Conservation (phyloP, 1,139 yeast species). For the Nakaseomyces delphensis region DNA sequence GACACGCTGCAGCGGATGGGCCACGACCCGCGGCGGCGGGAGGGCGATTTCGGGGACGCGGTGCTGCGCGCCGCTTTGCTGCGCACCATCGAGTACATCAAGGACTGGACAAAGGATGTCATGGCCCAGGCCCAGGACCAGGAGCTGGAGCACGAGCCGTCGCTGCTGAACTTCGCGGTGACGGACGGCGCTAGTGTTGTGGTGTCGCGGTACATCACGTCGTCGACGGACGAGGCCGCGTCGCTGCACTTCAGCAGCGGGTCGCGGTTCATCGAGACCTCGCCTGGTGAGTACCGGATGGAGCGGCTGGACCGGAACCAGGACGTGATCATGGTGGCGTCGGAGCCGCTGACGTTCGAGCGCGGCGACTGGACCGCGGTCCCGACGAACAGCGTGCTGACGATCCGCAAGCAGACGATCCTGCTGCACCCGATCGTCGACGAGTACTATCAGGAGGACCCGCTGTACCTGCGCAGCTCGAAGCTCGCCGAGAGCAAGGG, state of each 20-base stretch:
- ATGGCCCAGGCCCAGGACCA: conserved; percentile 23
- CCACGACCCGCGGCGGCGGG: conserved; percentile 47
- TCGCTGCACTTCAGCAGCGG: conserved; percentile 93
- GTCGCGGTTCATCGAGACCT: conserved; percentile 78
- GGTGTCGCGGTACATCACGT: conserved; percentile 79
- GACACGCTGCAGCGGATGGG: conserved; percentile 74
- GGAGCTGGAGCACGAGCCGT: conserved; percentile 53
- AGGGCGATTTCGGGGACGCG: conserved; percentile 47
- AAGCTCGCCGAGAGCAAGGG: conserved; percentile 86
- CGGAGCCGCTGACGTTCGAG: conserved; percentile 93
- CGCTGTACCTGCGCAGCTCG: conserved; percentile 58
- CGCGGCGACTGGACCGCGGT: conserved; percentile 96
- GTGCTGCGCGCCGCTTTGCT: conserved; percentile 60
- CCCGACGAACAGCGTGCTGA: conserved; percentile 83
- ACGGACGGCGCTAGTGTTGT: conserved; percentile 91
- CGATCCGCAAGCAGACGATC: conserved; percentile 78
- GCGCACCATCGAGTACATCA: conserved; percentile 63
- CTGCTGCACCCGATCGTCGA: conserved; percentile 84
- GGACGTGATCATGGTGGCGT: conserved; percentile 91
- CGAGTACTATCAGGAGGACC: conserved; percentile 74
- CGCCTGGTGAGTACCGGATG: conserved; percentile 87
- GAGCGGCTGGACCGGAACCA: conserved; percentile 88
- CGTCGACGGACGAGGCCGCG: conserved; percentile 90
- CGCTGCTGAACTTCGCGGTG: conserved; percentile 83
- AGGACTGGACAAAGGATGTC: conserved; percentile 46